A percentile compares a stretch with the other conserved stretches of the same genome.
Evolutionary conservation across 2,329 filamentous ascomycete genomes (phyloP).

Genomic region (Aspergillus pseudoterreus): DNA sequence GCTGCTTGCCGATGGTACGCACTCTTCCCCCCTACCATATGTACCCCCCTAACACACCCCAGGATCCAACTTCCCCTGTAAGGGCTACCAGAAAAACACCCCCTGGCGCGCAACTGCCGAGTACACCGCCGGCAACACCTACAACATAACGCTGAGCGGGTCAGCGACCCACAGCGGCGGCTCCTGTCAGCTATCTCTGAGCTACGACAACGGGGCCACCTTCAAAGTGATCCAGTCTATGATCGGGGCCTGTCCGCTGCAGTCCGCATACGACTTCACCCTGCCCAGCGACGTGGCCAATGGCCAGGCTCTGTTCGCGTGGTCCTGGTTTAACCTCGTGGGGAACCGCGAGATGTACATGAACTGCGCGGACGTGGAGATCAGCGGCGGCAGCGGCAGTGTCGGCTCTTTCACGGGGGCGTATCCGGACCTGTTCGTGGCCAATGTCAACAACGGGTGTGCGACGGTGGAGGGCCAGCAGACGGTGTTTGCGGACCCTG

Average conservation of each 20-base stretch:
- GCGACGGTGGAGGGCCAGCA: slow-evolving; percentile 6
- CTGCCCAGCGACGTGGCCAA: slow-evolving; percentile 58
- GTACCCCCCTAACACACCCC: background rate
- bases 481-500: slow-evolving; percentile 9
- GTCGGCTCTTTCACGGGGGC: background rate
- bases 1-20: slow-evolving; percentile 41
- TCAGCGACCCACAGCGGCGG: slow-evolving; percentile 62
- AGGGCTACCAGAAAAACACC: slow-evolving; percentile 54
- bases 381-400: slow-evolving; percentile 32
- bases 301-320: slow-evolving; percentile 61
- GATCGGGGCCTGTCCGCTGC: slow-evolving; percentile 50
- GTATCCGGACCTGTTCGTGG: slow-evolving; percentile 10
- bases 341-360: slow-evolving; percentile 80
- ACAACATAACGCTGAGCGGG: slow-evolving; percentile 61
- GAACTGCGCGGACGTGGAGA: slow-evolving; percentile 68
- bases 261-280: slow-evolving; percentile 57
- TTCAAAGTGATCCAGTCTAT: slow-evolving; percentile 64
- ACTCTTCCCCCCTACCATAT: background rate
- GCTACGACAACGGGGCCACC: slow-evolving; percentile 63
- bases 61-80: slow-evolving; percentile 67
- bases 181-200: slow-evolving; percentile 69
- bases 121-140: slow-evolving; percentile 57
- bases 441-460: slow-evolving; percentile 12
- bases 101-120: slow-evolving; percentile 52
- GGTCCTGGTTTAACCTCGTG: slow-evolving; percentile 69